Evolutionary conservation across 31 red algal species (phyloP).

Genomic region (Bonnemaisonia californica): DNA sequence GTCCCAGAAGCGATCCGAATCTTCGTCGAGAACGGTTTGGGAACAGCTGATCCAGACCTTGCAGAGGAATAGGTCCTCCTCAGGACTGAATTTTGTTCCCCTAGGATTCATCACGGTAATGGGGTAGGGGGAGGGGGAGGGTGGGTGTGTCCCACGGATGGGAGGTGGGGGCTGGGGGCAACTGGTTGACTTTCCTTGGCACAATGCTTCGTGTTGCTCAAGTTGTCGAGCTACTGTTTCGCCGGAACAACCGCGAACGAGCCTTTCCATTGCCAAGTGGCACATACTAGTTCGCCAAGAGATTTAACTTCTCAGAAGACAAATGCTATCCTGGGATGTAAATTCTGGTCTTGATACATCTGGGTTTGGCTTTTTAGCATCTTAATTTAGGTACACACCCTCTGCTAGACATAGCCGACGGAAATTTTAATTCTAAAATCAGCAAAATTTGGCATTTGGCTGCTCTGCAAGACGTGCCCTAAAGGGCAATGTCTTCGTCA

Average conservation of each 20-base stretch:
- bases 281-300: no score
- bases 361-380: conserved; percentile 12
- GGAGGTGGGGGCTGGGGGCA: no score
- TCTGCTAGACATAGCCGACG: conserved; percentile 18
- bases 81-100: no score
- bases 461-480: conserved; percentile 7
- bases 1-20: conserved; percentile 6
- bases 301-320: conserved; percentile 24
- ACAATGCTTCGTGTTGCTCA: no score
- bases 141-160: no score
- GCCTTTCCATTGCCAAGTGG: not conserved
- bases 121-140: no score
- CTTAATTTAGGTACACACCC: conserved; percentile 1
- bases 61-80: no score
- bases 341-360: conserved; percentile 12
- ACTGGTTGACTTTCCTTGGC: no score
- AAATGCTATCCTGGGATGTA: conserved; percentile 27
- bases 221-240: conserved; percentile 35
- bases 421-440: conserved; percentile 26
- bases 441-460: conserved; percentile 24
- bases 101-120: no score
- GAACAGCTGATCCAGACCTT: no score
- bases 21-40: not conserved
- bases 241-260: conserved; percentile 13
- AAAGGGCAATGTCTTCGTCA: no score